Evolutionary conservation across 192 early-diverging fungal genomes (phyloP), one percentile per base, ranked within the genome.

Genomic region (Coemansia sp.): DNA sequence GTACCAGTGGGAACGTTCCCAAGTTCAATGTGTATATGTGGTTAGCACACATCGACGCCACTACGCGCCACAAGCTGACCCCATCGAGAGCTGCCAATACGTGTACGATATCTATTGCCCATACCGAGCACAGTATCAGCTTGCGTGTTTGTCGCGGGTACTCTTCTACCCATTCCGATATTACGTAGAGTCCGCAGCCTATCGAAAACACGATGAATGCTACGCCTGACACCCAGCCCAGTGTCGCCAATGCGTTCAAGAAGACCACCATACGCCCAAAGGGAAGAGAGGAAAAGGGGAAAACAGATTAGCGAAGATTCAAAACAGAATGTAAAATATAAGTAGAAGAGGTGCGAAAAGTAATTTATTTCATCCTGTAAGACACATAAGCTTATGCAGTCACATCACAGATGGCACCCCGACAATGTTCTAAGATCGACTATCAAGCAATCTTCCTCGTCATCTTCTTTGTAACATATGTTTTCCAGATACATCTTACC

Each of bases 11-110:
- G 71, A 97, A 98, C 34, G 79, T 89, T 41, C 71, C 54, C 27
- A 98, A 83, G 64, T 98, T 88, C 42, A 92, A 67, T 39, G 86
- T 89, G 71, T 99, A 99, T 21, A 93, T 85, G 9, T 82, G 85
- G 75, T 94, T 93, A 59, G 92, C 92, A 13, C 75, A 68, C 17
- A 94, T 66, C 2, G 95, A 94, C 50, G 94, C 90, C 16, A 78
- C 31, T 9, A 89, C 79, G 39, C 92, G 90, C 41, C 79, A 72
- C 64, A 90, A 83, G 3, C 95, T 91, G 16, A 96, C 72, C 6
- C 90, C 84, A 74, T 98, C 97, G n/a, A 95, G 67, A 10, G 92
- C 65, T 72, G 85, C 86, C 17, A 98, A 84, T 45, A 90, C 62
- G 71, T 95, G 95, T 40, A 91, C 63, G 13, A 68, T 81, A 36